Base-by-base conservation (phyloP, 208 protist genomes). In the Acanthamoeba healyi region DNA sequence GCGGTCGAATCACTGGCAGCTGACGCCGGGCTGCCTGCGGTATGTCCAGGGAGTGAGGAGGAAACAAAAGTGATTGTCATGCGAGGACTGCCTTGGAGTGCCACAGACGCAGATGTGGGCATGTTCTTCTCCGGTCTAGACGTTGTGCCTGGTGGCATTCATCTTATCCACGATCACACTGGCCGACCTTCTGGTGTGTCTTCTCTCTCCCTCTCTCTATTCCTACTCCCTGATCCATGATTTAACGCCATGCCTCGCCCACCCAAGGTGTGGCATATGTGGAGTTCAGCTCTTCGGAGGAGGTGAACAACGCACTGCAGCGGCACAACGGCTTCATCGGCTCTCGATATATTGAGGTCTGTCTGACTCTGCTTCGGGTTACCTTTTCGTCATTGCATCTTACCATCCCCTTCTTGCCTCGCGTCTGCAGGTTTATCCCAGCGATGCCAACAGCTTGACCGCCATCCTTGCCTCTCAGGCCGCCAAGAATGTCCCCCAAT, bases 271-370 rank as follows among this genome's bases (percentile, higher is more conserved):
- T 90, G 82, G 82, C 82, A 1, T 90, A 90, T n/a, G 82, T 90
- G 17, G 54, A 90, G 56, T 90, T 90, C 82, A 70, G 34, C 36
- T 70, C 82, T 2, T n/a, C 82, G 14, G 82, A 90, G 82, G 82
- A 90, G 36, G 82, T 70, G 12, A 22, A 90, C 54, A 70, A 61
- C 29, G 82, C 82, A 0, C 54, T 90, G 32, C 54, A 90, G 54
- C 82, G 82, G 6, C 82, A 90, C 51, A 90, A 90, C 82, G 56
- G 56, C 54, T 90, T 70, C 82, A 61, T 90, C 34, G 82, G 82
- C 15, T 42, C 46, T 5, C 46, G 82, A 29, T 90, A 90, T 54
- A 90, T 90, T 54, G 82, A 90, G 54, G 82, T 90, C 36, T 72
- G 63, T 9, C 49, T 56, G 49, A 56, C 49, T 17, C 49, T 1